These are phyloP conservation scores for Boechera divaricarpa DNA, from an alignment of 345 rosid genomes.

Conservation along the genomic window DNA sequence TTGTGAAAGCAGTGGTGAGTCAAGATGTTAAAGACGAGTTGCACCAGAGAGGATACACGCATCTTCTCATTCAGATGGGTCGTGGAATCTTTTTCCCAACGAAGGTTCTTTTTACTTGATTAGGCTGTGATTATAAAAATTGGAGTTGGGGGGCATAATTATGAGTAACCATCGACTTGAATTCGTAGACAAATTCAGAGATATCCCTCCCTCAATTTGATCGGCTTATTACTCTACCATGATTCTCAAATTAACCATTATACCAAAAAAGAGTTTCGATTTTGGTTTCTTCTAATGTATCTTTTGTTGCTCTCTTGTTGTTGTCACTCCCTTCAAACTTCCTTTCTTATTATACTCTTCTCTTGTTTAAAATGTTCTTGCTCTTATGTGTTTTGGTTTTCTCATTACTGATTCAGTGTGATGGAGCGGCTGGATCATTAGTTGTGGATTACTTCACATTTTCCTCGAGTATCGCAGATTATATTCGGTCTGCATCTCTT, in stretches of 20 bases:
- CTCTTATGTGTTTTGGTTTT: background rate
- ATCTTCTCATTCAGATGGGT: constrained; percentile 89
- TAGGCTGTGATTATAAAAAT: too few species aligned
- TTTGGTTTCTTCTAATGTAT: too few species aligned
- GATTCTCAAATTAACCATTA: too few species aligned
- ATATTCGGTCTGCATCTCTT: constrained; percentile 85
- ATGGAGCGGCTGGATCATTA: constrained; percentile 67
- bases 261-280: too few species aligned
- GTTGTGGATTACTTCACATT: constrained; percentile 88
- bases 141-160: too few species aligned
- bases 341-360: background rate
- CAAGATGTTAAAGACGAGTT: constrained; percentile 63
- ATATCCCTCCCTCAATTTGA: too few species aligned
- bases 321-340: too few species aligned
- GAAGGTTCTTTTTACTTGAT: constrained; percentile 47
- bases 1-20: constrained; percentile 64
- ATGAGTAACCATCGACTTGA: too few species aligned
- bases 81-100: constrained; percentile 71
- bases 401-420: constrained; percentile 48
- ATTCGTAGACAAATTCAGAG: too few species aligned
- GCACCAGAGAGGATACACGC: constrained; percentile 67
- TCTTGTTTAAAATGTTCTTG: background rate
- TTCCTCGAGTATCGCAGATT: constrained; percentile 82
- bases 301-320: background rate
- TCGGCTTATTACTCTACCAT: too few species aligned